Percentiles rank a stretch among this genome's conserved stretches.
Conservation (phyloP, 768 basidiomycete genomes). For the Saitozyma sp. region DNA sequence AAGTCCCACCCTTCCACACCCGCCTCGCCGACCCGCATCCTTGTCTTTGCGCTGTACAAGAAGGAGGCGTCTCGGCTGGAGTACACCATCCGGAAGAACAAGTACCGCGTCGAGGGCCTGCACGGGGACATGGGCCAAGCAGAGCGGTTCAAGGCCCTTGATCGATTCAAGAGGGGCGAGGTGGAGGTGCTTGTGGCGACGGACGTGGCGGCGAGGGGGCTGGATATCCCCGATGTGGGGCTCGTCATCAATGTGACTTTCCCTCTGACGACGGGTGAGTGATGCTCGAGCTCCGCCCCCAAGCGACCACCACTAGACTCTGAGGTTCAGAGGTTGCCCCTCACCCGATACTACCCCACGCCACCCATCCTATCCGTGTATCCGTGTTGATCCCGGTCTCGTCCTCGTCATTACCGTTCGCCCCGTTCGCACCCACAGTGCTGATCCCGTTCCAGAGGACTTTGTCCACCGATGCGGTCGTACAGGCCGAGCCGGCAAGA, state of each 20-base stretch:
- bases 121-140: slow-evolving; percentile 90
- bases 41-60: slow-evolving; percentile 96
- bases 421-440: too few species aligned
- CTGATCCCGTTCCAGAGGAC: slow-evolving; percentile 31
- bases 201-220: slow-evolving; percentile 92
- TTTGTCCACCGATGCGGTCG: slow-evolving; percentile 52
- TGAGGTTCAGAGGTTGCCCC: neutral
- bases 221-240: slow-evolving; percentile 95
- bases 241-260: slow-evolving; percentile 95
- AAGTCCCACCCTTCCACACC: slow-evolving; percentile 54
- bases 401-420: too few species aligned
- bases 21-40: slow-evolving; percentile 63
- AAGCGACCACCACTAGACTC: neutral
- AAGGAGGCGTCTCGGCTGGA: slow-evolving; percentile 93
- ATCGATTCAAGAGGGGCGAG: slow-evolving; percentile 79
- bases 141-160: slow-evolving; percentile 78
- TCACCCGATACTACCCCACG: too few species aligned
- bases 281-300: neutral
- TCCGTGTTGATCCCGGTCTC: too few species aligned
- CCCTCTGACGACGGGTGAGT: slow-evolving; percentile 92
- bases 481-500: slow-evolving; percentile 81
- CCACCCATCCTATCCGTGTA: too few species aligned
- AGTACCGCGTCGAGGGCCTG: slow-evolving; percentile 74
- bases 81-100: slow-evolving; percentile 69
- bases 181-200: slow-evolving; percentile 87